Conservation (phyloP, 352 stramenopile species). For the Lagenidium giganteum region DNA sequence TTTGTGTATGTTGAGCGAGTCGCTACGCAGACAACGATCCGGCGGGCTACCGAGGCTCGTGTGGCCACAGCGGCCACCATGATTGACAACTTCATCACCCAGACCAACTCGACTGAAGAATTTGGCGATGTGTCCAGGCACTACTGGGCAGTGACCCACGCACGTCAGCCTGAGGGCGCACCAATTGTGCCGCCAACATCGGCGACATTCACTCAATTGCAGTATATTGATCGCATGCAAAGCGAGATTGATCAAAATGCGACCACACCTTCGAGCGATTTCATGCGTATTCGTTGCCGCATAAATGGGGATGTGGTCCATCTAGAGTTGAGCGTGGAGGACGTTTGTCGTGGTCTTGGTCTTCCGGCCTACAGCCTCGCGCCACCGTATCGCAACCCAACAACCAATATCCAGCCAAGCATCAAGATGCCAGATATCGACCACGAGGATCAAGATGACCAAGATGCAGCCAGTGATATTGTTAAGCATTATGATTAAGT, state of each 20-base stretch:
- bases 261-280: too few species aligned
- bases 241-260: neutral
- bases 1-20: neutral
- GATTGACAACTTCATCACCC: neutral
- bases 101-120: neutral
- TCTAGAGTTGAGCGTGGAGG: neutral
- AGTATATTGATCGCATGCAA: neutral
- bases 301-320: neutral
- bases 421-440: neutral
- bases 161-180: neutral
- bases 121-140: neutral
- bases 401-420: too few species aligned
- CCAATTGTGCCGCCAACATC: neutral
- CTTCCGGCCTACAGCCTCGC: neutral
- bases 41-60: neutral
- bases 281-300: neutral
- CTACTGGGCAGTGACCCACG: slow-evolving; percentile 1
- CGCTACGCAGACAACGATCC: neutral
- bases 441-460: too few species aligned
- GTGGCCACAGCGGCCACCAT: neutral
- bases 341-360: neutral
- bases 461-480: too few species aligned
- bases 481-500: too few species aligned
- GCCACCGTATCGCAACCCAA: neutral
- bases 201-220: neutral